Conservation (phyloP, 306 rosid species). For the Pueraria montana region DNA sequence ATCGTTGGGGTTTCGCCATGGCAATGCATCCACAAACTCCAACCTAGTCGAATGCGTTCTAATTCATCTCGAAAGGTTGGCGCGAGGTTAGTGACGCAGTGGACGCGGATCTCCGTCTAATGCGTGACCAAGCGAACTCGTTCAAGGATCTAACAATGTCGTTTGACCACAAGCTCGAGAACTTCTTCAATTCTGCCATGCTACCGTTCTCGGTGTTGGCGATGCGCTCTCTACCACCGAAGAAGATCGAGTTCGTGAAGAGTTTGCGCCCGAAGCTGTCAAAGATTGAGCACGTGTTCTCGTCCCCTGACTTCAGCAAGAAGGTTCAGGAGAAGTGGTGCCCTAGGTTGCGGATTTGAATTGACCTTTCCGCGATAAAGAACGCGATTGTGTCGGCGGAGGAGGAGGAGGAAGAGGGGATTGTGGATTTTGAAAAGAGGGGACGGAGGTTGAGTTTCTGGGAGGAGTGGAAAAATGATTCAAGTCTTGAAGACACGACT, state of each 20-base stretch:
- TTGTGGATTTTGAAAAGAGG: too few species aligned
- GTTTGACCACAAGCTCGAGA: conserved; percentile 91
- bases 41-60: conserved; percentile 71
- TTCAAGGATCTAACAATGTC: conserved; percentile 88
- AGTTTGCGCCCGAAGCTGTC: conserved; percentile 84
- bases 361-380: conserved; percentile 82
- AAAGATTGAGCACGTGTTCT: conserved; percentile 75
- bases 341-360: conserved; percentile 81
- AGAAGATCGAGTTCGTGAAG: conserved; percentile 91
- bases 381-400: conserved; percentile 86
- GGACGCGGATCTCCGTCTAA: conserved; percentile 88
- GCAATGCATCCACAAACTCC: conserved; percentile 58
- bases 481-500: too few species aligned
- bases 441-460: too few species aligned
- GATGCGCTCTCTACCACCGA: conserved; percentile 67
- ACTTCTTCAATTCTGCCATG: conserved; percentile 74
- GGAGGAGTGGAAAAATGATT: too few species aligned
- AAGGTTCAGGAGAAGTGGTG: conserved; percentile 92
- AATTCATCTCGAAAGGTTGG: conserved; percentile 94
- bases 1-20: conserved; percentile 71
- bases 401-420: conserved; percentile 55
- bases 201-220: conserved; percentile 69
- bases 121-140: conserved; percentile 91
- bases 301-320: conserved; percentile 91
- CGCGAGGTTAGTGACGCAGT: conserved; percentile 92